Base-by-base conservation (phyloP, 305 asterid genomes). In the Monarda citriodora region DNA sequence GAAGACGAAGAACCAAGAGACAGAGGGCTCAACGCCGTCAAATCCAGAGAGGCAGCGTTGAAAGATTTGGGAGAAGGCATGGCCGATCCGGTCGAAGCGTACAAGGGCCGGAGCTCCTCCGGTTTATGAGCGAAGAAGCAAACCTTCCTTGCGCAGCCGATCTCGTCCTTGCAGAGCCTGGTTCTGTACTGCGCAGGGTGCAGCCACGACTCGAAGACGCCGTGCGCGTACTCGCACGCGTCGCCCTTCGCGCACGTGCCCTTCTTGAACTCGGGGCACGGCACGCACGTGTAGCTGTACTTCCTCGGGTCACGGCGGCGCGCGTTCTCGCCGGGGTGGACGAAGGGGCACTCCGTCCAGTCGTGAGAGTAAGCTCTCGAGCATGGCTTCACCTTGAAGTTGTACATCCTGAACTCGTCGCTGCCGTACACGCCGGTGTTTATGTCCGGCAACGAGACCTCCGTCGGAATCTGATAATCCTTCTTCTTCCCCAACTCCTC, bases 311-410 rank as follows among this genome's bases (percentile, higher is more conserved):
- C 96, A 1, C 96, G 88, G 26, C 96, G 66, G 55, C 93, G 61
- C 0, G 96, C 96, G 4, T 87, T 87, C 90, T 87, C 96, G 0
- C 96, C 94, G 0, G 94, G 96, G 55, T 87, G 96, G 50, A 77
- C 96, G 9, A 88, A 88, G 25, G 96, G 95, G 75, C 96, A 88
- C 61, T 85, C 96, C 1, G 96, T 88, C 96, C 96, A 88, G 32
- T 88, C 96, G 37, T 87, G 96, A 9, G 96, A 72, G 48, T 85
- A 82, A 1, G 93, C 96, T 63, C 96, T 71, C 13, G 88, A 85
- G 69, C 96, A 87, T 4, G 83, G 87, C 80, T 76, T 78, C 51
- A 87, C 90, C 78, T 87, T 87, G 71, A 87, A 87, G 61, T 72
- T 74, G 54, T 70, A 87, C 96, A 87, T 87, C 71, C 96, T 64